A percentile compares a stretch with the other conserved stretches of the same genome.
phyloP scores from a whole-genome alignment of 495 filamentous ascomycete genomes.

The Tuber borchii region DNA sequence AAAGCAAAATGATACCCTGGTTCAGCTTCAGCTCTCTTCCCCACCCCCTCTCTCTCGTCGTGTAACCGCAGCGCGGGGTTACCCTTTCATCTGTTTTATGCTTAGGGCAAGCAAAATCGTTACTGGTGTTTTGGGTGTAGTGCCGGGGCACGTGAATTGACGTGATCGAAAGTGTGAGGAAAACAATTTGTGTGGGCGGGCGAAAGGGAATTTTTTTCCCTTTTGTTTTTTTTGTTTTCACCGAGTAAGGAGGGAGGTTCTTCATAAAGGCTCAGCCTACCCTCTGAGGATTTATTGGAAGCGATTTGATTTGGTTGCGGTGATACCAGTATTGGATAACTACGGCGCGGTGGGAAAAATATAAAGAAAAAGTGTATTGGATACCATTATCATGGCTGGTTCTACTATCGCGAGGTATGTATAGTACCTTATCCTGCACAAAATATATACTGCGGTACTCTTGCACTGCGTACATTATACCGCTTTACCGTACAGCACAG shows the following conservation, averaged over 20 bases:
- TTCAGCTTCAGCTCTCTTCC: not conserved
- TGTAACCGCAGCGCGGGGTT: slow-evolving; percentile 4
- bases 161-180: slow-evolving; percentile 21
- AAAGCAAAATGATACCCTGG: not conserved
- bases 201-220: not conserved
- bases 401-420: not conserved
- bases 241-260: slow-evolving; percentile 10
- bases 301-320: not conserved
- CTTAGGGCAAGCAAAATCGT: not conserved
- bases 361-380: not conserved
- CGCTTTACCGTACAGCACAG: not conserved
- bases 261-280: not conserved
- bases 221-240: not conserved
- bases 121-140: not conserved
- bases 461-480: not conserved
- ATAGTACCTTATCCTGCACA: not conserved
- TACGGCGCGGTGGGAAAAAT: not conserved
- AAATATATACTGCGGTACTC: not conserved
- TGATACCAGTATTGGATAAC: not conserved
- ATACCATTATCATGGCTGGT: not conserved
- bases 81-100: not conserved
- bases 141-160: slow-evolving; percentile 31
- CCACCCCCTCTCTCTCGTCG: not conserved
- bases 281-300: slow-evolving; percentile 5
- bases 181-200: not conserved